Evolutionary conservation across 257 asterid genomes (phyloP), one percentile per base, ranked within the genome.

Genomic region (Primulina eburnea): DNA sequence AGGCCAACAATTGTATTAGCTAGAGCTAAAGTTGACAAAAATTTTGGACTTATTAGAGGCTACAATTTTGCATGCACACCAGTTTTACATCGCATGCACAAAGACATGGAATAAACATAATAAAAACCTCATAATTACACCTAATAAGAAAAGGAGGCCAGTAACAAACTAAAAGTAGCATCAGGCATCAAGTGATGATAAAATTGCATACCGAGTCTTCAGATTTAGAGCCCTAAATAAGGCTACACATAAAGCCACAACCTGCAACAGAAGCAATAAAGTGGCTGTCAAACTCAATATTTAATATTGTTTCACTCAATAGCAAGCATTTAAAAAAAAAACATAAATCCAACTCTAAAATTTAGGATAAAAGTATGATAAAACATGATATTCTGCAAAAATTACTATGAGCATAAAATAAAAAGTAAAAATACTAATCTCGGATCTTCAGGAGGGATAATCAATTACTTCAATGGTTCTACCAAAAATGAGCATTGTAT

Each of bases 161-260:
- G 59, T 56, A 20, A 64, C 33, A 75, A 69, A 62, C 68, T 7
- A 60, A 68, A 53, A n/a, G 35, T 9, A 47, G 17, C 10, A 67
- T 30, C 65, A 57, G 52, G 69, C 10, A 67, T 30, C 65, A 52
- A 57, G 71, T 68, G 66, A 60, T 75, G 28, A 56, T 26, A 38
- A 71, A 66, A 69, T 29, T 53, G 32, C 85, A 59, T 85, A 90
- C 97, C 97, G 84, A 52, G 95, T 69, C 5, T 95, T 86, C 71
- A 89, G 85, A 82, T 91, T 89, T 82, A 93, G 80, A 73, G 99
- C 96, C 88, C 97, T 85, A 62, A 89, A 87, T 66, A 93, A 73
- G 67, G 96, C 95, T 34, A 93, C 96, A 34, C 92, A 89, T 71
- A 93, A 81, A 65, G 96, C 99, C 72, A 91, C 84, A 81, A 93